phyloP scores from a whole-genome alignment of 257 asterid genomes.

The Nicotiana otophora region DNA sequence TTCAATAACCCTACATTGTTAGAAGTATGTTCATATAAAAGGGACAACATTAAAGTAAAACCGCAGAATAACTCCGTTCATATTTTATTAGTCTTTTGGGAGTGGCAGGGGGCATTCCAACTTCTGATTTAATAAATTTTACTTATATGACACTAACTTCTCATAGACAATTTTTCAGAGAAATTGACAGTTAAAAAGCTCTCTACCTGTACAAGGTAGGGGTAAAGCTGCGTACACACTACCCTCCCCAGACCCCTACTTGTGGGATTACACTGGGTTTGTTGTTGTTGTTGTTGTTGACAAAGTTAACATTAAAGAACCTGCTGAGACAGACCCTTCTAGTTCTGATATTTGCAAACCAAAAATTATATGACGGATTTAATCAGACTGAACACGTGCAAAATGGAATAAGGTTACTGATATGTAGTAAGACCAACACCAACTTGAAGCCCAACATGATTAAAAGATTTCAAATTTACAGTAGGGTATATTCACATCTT shows the following conservation, averaged over 20 bases:
- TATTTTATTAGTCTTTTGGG: too few relatives aligned
- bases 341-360: background rate
- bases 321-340: background rate
- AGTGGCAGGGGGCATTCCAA: background rate
- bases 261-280: too few relatives aligned
- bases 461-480: too few relatives aligned
- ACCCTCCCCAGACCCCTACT: too few relatives aligned
- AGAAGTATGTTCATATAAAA: background rate
- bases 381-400: background rate
- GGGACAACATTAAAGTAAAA: background rate
- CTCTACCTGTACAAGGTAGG: too few relatives aligned
- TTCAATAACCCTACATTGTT: background rate
- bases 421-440: background rate
- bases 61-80: background rate
- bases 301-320: background rate
- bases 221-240: too few relatives aligned
- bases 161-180: background rate
- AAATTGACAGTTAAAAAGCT: background rate
- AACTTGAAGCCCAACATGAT: background rate
- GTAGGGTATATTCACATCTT: background rate
- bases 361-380: background rate
- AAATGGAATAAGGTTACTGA: background rate
- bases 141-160: background rate
- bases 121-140: background rate
- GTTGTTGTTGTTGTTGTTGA: background rate